Conservation (phyloP, 2,329 filamentous ascomycete species). For the Akanthomyces lecanii region DNA sequence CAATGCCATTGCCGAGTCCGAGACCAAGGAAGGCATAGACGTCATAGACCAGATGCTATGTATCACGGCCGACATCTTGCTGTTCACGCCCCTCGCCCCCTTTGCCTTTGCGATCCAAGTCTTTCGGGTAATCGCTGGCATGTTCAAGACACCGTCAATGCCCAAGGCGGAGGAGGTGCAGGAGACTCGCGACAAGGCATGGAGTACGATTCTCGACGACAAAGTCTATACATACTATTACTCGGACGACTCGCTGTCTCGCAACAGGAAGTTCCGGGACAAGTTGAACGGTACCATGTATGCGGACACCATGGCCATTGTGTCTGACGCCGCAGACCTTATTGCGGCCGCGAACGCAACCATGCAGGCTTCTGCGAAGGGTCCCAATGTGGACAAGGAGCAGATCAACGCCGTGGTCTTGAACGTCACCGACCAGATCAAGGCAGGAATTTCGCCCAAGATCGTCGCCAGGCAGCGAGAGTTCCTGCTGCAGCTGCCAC, state of each 20-base stretch:
- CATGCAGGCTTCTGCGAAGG: background rate
- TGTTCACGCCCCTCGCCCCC: background rate
- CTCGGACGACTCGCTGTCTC: background rate
- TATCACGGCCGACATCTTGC: background rate
- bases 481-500: background rate
- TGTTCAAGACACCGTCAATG: background rate
- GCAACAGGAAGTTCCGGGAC: background rate
- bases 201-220: background rate
- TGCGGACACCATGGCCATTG: background rate
- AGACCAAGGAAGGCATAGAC: background rate
- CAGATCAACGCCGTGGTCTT: background rate
- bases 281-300: background rate
- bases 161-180: background rate
- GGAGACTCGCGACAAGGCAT: background rate
- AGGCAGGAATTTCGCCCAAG: background rate
- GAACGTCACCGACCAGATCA: background rate
- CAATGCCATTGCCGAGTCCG: slow-evolving; percentile 2
- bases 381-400: background rate
- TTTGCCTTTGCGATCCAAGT: background rate
- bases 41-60: slow-evolving; percentile 1
- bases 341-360: background rate
- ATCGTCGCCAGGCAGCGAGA: background rate
- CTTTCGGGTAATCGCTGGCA: background rate
- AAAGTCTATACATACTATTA: background rate
- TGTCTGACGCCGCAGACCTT: background rate